Conservation (phyloP, 2,329 filamentous ascomycete species). For the Passalora sequoiae region DNA sequence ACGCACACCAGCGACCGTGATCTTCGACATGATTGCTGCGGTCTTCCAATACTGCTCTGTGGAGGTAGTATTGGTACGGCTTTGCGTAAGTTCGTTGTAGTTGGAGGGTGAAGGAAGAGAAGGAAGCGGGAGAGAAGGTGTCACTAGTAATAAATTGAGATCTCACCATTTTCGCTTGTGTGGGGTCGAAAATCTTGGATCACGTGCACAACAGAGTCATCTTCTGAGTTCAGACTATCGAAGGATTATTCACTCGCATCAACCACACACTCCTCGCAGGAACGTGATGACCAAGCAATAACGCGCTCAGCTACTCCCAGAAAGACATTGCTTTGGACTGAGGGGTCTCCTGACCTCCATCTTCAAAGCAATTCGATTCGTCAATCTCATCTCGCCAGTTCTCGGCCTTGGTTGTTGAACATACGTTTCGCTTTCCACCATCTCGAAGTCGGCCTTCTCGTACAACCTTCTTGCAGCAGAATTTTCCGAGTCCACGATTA, state of each 20-base stretch:
- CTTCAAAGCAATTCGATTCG: slow-evolving; percentile 17
- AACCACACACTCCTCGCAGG: no score
- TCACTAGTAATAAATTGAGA: no score
- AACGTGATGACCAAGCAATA: no score
- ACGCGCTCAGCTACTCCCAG: neutral
- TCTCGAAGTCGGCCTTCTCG: slow-evolving; percentile 28
- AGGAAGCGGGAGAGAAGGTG: slow-evolving; percentile 9
- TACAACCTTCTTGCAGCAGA: slow-evolving; percentile 25
- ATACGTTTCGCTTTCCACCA: no score
- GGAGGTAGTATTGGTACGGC: slow-evolving; percentile 33
- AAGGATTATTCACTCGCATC: no score
- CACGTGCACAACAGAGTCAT: no score
- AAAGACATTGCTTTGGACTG: neutral
- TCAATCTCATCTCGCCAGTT: slow-evolving; percentile 9
- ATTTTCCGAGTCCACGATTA: slow-evolving; percentile 29
- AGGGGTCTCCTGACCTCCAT: slow-evolving; percentile 21
- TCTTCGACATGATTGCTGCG: slow-evolving; percentile 66
- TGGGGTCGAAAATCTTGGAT: slow-evolving; percentile 11
- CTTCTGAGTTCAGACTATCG: no score
- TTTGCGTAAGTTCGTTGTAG: slow-evolving; percentile 30
- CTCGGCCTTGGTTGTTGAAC: no score
- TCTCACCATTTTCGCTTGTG: no score
- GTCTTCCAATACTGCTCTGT: slow-evolving; percentile 46
- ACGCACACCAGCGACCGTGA: slow-evolving; percentile 88
- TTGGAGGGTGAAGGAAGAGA: slow-evolving; percentile 14